phyloP scores from a whole-genome alignment of 2,329 filamentous ascomycete species.

The Ophiostoma populinum region DNA sequence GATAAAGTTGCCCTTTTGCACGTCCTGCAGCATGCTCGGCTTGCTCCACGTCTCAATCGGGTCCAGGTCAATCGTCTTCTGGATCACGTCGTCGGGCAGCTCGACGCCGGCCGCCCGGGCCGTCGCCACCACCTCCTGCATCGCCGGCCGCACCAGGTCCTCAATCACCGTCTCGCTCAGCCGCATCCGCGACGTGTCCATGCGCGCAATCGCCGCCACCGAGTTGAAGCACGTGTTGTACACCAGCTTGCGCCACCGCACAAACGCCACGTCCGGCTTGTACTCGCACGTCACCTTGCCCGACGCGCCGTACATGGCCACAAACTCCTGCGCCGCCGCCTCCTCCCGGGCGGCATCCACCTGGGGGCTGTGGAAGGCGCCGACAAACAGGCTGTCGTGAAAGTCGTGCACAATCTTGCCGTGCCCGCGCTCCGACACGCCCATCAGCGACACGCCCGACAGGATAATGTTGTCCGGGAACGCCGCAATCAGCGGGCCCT shows the following conservation, averaged over 20 bases:
- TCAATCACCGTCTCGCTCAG: constrained; percentile 1
- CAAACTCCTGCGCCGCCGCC: constrained; percentile 1
- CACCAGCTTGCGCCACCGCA: constrained; percentile 9
- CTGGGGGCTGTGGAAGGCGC: neutral
- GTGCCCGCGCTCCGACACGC: neutral
- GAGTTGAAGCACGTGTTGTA: constrained; percentile 9
- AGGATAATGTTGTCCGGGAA: constrained; percentile 8
- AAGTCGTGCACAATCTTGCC: constrained; percentile 1
- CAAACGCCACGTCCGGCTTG: constrained; percentile 14
- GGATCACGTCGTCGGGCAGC: constrained; percentile 24
- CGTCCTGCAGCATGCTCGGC: constrained; percentile 36
- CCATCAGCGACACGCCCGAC: constrained; percentile 6
- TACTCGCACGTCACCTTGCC: constrained; percentile 62
- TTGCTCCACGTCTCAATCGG: constrained; percentile 29
- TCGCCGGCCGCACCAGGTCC: constrained; percentile 29
- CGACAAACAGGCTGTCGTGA: constrained; percentile 1
- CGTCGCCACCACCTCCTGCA: constrained; percentile 31
- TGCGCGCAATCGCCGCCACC: constrained; percentile 5
- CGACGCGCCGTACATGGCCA: constrained; percentile 45
- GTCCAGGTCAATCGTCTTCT: constrained; percentile 29
- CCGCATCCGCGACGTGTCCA: constrained; percentile 9
- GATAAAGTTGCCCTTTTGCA: constrained; percentile 34
- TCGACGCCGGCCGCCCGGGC: constrained; percentile 25
- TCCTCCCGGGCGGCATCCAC: neutral
- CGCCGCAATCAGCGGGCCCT: constrained; percentile 5